These are phyloP conservation scores for barley (Hordeum vulgare) DNA, from an alignment of 176 grass and related monocot genomes.

Conservation along the genomic window MorexV3_pseudomolecules_assembly NC_058524.1:500688452-500688951, in stretches of 20 bases:
- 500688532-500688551: too few relatives aligned
- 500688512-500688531: too few relatives aligned
- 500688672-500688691: conserved; percentile 63
- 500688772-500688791: conserved; percentile 74
- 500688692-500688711: conserved; percentile 88
- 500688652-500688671: neutral
- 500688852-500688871: conserved; percentile 8
- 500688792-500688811: conserved; percentile 99
- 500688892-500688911: too few relatives aligned
- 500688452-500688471: too few relatives aligned
- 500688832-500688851: conserved; percentile 51
- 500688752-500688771: conserved; percentile 80
- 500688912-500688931: too few relatives aligned
- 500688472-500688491: too few relatives aligned
- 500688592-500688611: too few relatives aligned
- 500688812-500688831: conserved; percentile 78
- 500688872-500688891: conserved; percentile 36
- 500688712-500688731: conserved; percentile 90
- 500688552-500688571: too few relatives aligned
- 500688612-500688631: too few relatives aligned
- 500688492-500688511: too few relatives aligned
- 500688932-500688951: too few relatives aligned
- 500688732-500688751: conserved; percentile 93
- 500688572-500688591: too few relatives aligned
- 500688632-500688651: neutral